Evolutionary conservation across 192 early-diverging fungal species (phyloP), one percentile per base, ranked within the genome.

Genomic region (Mortierella claussenii): DNA sequence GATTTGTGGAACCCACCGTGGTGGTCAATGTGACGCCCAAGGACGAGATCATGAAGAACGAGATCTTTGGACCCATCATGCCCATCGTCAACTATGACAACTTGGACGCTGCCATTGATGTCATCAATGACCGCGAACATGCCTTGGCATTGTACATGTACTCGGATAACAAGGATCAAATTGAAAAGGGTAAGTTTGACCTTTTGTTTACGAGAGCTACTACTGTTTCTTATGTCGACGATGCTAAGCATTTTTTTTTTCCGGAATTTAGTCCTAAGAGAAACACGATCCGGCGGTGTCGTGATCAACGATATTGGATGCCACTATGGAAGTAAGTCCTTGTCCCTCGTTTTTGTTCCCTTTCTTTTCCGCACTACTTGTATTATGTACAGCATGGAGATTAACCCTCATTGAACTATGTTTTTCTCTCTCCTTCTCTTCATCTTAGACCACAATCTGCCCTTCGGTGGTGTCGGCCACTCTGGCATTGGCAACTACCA

Each of bases 401-500:
- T n/a, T n/a, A n/a, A n/a, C n/a, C 23, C 43, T 60, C n/a, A 43
- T 1, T n/a, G 40, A 27, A 33, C 3, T 51, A 61, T 24, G 33
- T 23, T 3, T 34, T 18, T 54, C 31, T 34, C 34, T 17, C 21
- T 13, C 44, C 40, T 30, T 30, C 50, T 42, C 17, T 40, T 9
- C 27, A 53, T 4, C 34, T 55, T 79, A 63, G 79, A 84, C 27
- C 56, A 74, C 44, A 66, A 70, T 23, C 65, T 93, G 9, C 96
- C 96, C 42, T 97, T 97, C 68, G 95, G 95, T 55, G 97, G 96
- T 55, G 87, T 93, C 3, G 96, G 96, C 0, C 55, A 79, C 2
- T 96, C 94, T 11, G 97, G 97, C 6, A 86, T 93, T 30, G 97
- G 97, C 55, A 81, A 63, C 32, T 97, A 97, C 80, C 94, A 94